Percentiles rank a stretch among this genome's conserved stretches.
Evolutionary conservation across 1,139 yeast genomes (phyloP).

Genomic region (Debaryomyces sp.): DNA sequence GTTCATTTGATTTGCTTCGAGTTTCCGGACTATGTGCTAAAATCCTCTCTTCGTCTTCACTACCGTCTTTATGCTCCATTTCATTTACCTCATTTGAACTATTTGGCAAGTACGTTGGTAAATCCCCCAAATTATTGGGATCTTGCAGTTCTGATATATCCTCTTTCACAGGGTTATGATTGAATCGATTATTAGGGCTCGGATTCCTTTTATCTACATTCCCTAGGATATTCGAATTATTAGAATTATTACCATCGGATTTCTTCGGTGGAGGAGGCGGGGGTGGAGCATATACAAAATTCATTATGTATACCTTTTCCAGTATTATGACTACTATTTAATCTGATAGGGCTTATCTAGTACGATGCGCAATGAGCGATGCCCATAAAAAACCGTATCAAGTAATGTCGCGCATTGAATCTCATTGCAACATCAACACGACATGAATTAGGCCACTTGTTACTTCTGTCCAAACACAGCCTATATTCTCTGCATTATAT

Average conservation of each 20-base stretch:
- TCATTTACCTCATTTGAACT: background rate
- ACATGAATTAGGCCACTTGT: background rate
- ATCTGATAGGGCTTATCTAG: background rate
- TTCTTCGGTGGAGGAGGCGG: constrained; percentile 26
- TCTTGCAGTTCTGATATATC: background rate
- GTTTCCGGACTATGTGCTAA: constrained; percentile 1
- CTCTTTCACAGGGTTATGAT: background rate
- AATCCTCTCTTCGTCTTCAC: background rate
- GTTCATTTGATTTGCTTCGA: constrained; percentile 8
- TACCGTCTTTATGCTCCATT: constrained; percentile 1
- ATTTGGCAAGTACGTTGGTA: constrained; percentile 8
- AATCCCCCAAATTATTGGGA: background rate
- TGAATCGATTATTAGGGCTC: background rate
- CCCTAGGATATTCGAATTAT: background rate
- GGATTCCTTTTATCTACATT: background rate
- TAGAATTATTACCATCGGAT: background rate
- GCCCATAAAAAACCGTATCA: background rate
- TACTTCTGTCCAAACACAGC: background rate
- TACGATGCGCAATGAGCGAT: background rate
- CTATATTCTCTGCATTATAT: background rate
- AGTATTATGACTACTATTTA: too few relatives aligned
- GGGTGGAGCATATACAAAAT: constrained; percentile 32
- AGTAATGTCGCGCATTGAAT: background rate
- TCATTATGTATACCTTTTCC: constrained; percentile 14
- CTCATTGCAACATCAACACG: background rate